phyloP scores from a whole-genome alignment of 2,329 filamentous ascomycete genomes.

The Aspergillus chevalieri region DNA sequence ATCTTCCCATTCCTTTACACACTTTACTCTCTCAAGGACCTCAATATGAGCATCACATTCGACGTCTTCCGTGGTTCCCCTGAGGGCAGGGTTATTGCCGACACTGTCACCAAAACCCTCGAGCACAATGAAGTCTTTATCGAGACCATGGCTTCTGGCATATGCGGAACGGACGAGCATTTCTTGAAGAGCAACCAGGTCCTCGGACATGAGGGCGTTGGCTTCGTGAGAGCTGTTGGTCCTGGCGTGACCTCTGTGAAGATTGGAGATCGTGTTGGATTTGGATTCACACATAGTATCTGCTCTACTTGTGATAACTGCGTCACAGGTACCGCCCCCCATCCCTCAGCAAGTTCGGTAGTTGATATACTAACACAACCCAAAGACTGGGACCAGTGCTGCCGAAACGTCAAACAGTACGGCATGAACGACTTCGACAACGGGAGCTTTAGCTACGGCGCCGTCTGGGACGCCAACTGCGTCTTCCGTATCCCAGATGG shows the following conservation, averaged over 20 bases:
- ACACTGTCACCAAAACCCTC: conserved; percentile 5
- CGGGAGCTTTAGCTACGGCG: conserved; percentile 24
- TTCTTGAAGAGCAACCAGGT: conserved; percentile 14
- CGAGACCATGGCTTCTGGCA: conserved; percentile 15
- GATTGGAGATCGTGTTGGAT: conserved; percentile 32
- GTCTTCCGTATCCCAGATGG: conserved; percentile 16
- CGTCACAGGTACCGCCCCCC: conserved; percentile 10
- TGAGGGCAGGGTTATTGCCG: conserved; percentile 9
- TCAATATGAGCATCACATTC: conserved; percentile 2
- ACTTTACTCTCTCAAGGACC: no score
- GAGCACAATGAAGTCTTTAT: conserved; percentile 12
- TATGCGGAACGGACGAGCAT: conserved; percentile 20
- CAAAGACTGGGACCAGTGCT: conserved; percentile 18
- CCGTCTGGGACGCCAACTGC: conserved; percentile 24
- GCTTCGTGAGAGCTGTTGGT: conserved; percentile 43
- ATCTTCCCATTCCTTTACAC: no score
- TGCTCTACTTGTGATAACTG: conserved; percentile 29
- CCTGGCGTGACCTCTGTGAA: conserved; percentile 41
- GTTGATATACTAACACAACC: not conserved
- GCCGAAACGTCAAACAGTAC: conserved; percentile 19
- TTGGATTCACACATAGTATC: conserved; percentile 22
- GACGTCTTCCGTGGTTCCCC: conserved; percentile 14
- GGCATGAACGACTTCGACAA: conserved; percentile 22
- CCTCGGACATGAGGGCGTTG: conserved; percentile 51
- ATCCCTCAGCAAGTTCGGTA: no score